Evolutionary conservation across 306 rosid species (phyloP), one percentile per base, ranked within the genome.

Genomic region (Pyrus communis): DNA sequence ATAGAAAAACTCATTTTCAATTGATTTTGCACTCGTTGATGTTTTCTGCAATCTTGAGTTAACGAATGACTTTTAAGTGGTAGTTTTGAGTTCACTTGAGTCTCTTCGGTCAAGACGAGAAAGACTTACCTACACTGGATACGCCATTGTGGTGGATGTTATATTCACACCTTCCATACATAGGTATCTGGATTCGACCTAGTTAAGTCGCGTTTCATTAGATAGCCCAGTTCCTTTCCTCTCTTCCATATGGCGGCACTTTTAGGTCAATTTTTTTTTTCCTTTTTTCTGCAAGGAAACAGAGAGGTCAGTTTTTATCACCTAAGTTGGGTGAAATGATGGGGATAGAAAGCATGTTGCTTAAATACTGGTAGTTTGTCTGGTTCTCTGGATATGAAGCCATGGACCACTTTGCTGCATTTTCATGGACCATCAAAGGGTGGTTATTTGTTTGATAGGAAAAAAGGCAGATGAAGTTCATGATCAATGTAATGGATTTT

Each of bases 301-400:
- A 21, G 27, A 61, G 42, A 5, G 63, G 71, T 70, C 71, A 7
- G 25, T 70, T 70, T 70, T n/a, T 6, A 17, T 61, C 69, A 70
- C 77, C 73, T 4, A 64, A 52, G 7, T 64, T 73, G 19, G 82
- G 31, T 78, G 62, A 54, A 78, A 70, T 28, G 7, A 30, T 60
- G 22, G 43, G 60, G 19, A 70, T 43, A 59, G 35, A 52, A 22
- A 71, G 38, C 45, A 11, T 40, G 58, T 74, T 40, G 11, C 11
- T 40, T 40, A 58, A 28, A 3, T 23, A 10, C 17, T 22, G 64
- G 6, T 22, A 22, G 3, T 23, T 23, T 10, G 64, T 22, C 31
- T 59, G 63, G 28, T 22, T 11, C n/a, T 28, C 40, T 63, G n/a
- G 42, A 28, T 10, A 28, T 63, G 49, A 66, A 66, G 4, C 49